Evolutionary conservation across 116 monocot species (phyloP).

Genomic region (Trichopus zeylanicus): DNA sequence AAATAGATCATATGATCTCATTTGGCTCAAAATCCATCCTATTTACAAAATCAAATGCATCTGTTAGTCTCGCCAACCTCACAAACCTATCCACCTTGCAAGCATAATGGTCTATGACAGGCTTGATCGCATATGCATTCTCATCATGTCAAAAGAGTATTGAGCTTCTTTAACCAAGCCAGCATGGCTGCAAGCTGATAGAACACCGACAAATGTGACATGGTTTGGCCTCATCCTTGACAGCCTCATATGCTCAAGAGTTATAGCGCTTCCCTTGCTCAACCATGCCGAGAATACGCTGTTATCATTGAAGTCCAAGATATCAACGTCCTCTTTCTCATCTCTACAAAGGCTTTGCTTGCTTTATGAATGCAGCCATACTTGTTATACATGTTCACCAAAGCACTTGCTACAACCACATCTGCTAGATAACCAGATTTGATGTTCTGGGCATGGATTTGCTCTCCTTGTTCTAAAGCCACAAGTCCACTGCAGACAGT

Average conservation of each 20-base stretch:
- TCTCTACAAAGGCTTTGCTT: slow-evolving; percentile 69
- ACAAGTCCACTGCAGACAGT: slow-evolving; percentile 62
- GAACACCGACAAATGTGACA: slow-evolving; percentile 75
- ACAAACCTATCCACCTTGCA: slow-evolving; percentile 96
- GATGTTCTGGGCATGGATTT: slow-evolving; percentile 66
- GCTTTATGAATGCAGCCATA: slow-evolving; percentile 72
- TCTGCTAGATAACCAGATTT: slow-evolving; percentile 73
- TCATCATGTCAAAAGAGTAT: slow-evolving; percentile 77
- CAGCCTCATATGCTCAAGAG: slow-evolving; percentile 82
- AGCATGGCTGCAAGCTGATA: slow-evolving; percentile 84
- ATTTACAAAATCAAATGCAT: slow-evolving; percentile 61
- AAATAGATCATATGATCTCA: slow-evolving; percentile 77
- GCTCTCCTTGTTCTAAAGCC: slow-evolving; percentile 71
- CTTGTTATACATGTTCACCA: slow-evolving; percentile 89
- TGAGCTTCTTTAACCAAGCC: slow-evolving; percentile 69
- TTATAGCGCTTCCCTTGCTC: slow-evolving; percentile 47
- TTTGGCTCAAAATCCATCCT: slow-evolving; percentile 63
- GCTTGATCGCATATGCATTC: slow-evolving; percentile 60
- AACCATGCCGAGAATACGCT: slow-evolving; percentile 75
- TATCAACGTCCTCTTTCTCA: slow-evolving; percentile 60
- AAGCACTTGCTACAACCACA: slow-evolving; percentile 61
- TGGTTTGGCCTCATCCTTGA: slow-evolving; percentile 61
- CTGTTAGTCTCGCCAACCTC: slow-evolving; percentile 54
- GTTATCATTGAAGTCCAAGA: slow-evolving; percentile 92
- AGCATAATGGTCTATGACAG: slow-evolving; percentile 77